phyloP scores from a whole-genome alignment of 306 rosid species.

The Trifolium dubium region DNA sequence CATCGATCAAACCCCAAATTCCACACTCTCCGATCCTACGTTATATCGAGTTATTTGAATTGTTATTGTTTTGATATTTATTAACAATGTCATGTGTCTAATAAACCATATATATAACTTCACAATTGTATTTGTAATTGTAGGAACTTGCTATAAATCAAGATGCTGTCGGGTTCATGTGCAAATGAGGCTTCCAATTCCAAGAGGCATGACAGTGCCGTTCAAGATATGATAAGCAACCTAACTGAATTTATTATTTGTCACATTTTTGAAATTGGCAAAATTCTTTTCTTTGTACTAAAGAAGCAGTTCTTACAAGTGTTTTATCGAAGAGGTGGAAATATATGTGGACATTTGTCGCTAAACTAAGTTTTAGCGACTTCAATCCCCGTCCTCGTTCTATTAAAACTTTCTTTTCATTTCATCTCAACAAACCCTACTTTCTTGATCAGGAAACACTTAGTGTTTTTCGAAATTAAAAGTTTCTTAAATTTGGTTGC shows the following conservation, averaged over 20 bases:
- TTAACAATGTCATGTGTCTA: too few species aligned
- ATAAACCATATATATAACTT: too few species aligned
- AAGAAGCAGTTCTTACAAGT: conserved; percentile 35
- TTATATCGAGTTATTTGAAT: too few species aligned
- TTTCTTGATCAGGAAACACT: too few species aligned
- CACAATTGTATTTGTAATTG: too few species aligned
- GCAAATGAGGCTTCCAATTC: too few species aligned
- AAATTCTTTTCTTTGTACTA: conserved; percentile 25
- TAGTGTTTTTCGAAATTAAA: too few species aligned
- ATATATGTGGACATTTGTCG: conserved; percentile 22
- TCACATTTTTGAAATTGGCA: conserved; percentile 17
- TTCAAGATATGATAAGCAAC: conserved; percentile 25
- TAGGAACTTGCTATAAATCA: too few species aligned
- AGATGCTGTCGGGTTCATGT: too few species aligned
- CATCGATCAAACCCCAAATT: neutral
- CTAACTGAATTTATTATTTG: conserved; percentile 6
- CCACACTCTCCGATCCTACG: neutral
- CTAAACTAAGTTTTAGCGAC: neutral
- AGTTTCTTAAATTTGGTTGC: conserved; percentile 8
- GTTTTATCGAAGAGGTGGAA: conserved; percentile 34
- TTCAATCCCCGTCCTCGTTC: neutral
- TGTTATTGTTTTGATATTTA: too few species aligned
- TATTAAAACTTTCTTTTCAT: too few species aligned
- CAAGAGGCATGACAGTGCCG: neutral
- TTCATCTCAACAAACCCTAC: too few species aligned